Base-by-base conservation (phyloP, 805 yeast species). In the Suhomyces xylopsoci region DNA sequence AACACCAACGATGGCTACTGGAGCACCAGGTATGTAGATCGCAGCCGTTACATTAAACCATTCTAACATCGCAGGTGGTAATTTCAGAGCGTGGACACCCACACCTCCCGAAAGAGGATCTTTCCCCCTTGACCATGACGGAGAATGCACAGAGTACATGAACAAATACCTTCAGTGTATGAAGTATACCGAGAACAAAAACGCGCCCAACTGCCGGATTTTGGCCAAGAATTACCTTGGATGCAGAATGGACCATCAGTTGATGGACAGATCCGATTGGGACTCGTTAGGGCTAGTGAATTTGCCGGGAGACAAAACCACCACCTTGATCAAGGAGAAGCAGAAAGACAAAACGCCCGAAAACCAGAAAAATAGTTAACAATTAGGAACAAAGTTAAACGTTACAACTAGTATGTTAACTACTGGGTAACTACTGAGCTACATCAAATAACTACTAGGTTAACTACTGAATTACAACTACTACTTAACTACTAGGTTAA, bases 71-170 rank as follows among this genome's bases (percentile, higher is more conserved):
- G 19, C 45, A 54, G 61, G 61, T 20, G 58, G 57, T n/a, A 58
- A 58, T 50, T 58, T 58, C 43, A 50, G 61, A 53, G 49, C 63
- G 42, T 79, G 87, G 76, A 76, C 83, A 12, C 97, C 97, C 8
- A 87, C 93, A 0, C 97, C 99, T 20, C 99, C 99, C 2, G 97
- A 93, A 58, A 76, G 97, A 59, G 99, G 99, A 0, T 90, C 98
- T 0, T 93, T 93, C 69, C 99, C 98, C 0, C 74, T 93, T 45
- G 99, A 93, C 64, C 99, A 93, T 64, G 75, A 70, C 55, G 86
- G 85, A 7, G 98, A 94, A 58, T 93, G 98, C 65, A 82, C 84
- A 20, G 76, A 77, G 20, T 81, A 83, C 53, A 94, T 92, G 94
- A 66, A 78, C 44, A 81, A 81, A 46, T 93, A 93, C 65, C 73